phyloP scores from a whole-genome alignment of 257 asterid species.

The Verbena officinalis region DNA sequence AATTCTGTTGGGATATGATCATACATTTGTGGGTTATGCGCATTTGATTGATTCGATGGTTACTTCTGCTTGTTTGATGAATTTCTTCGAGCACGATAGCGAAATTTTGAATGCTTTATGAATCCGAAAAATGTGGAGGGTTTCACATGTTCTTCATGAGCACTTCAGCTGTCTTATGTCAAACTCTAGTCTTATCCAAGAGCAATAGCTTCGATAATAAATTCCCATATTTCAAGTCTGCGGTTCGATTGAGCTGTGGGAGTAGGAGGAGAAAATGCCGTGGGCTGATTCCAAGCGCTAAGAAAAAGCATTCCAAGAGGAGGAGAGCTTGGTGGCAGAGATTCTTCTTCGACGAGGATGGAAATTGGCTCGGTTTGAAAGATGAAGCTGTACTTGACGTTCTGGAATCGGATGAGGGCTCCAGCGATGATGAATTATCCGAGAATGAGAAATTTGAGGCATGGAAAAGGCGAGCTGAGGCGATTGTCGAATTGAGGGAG shows the following conservation, averaged over 20 bases:
- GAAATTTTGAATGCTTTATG: conserved; percentile 45
- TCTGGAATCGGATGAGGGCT: conserved; percentile 56
- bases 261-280: conserved; percentile 50
- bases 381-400: conserved; percentile 71
- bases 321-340: conserved; percentile 87
- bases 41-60: conserved; percentile 43
- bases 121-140: conserved; percentile 70
- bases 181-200: conserved; percentile 50
- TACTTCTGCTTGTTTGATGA: conserved; percentile 27
- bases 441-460: conserved; percentile 93
- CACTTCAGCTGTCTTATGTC: conserved; percentile 73
- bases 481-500: conserved; percentile 87
- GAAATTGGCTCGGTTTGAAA: conserved; percentile 88
- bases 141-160: conserved; percentile 78
- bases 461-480: conserved; percentile 94
- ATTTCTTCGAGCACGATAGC: conserved; percentile 43
- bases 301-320: conserved; percentile 55
- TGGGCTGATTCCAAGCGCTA: conserved; percentile 68
- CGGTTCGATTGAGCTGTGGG: conserved; percentile 40
- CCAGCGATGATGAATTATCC: conserved; percentile 54
- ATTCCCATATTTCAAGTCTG: conserved; percentile 36
- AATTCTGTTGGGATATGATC: conserved; percentile 26
- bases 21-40: conserved; percentile 40
- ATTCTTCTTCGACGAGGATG: conserved; percentile 78
- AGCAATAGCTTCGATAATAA: conserved; percentile 31